Conservation (phyloP, 192 early-diverging fungal genomes). For the Blastocladiella britannica region DNA sequence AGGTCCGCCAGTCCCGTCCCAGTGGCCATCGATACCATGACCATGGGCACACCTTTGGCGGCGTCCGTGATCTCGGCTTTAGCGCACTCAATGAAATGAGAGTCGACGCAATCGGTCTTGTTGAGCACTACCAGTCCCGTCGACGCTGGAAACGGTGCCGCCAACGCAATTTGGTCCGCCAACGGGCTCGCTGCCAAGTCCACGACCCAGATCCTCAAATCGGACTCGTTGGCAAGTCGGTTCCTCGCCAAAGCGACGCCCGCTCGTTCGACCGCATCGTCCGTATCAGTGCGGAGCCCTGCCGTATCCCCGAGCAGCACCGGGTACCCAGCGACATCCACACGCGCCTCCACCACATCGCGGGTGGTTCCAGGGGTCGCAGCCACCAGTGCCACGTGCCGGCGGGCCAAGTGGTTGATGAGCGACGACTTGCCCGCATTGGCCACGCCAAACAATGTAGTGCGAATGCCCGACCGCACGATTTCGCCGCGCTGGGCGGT, state of each 20-base stretch:
- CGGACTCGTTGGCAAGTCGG: slow-evolving; percentile 17
- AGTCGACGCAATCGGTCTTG: slow-evolving; percentile 27
- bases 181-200: slow-evolving; percentile 14
- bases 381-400: slow-evolving; percentile 55
- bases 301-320: slow-evolving; percentile 53
- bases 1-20: slow-evolving; percentile 11
- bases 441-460: slow-evolving; percentile 50
- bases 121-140: slow-evolving; percentile 41
- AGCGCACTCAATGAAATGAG: too few species aligned
- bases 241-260: slow-evolving; percentile 40
- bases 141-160: background rate
- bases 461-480: slow-evolving; percentile 40
- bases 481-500: slow-evolving; percentile 51
- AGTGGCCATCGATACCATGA: slow-evolving; percentile 9
- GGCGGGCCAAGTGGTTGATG: slow-evolving; percentile 41
- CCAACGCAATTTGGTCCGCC: background rate
- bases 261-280: slow-evolving; percentile 43
- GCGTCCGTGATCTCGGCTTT: background rate
- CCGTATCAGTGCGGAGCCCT: slow-evolving; percentile 32
- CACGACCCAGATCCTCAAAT: slow-evolving; percentile 45
- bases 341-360: slow-evolving; percentile 48
- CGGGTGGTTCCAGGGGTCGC: slow-evolving; percentile 52
- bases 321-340: slow-evolving; percentile 56
- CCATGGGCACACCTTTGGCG: background rate
- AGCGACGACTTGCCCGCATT: slow-evolving; percentile 62